Conservation (phyloP, 2,329 filamentous ascomycete species). For the Albophoma yamanashiensis region DNA sequence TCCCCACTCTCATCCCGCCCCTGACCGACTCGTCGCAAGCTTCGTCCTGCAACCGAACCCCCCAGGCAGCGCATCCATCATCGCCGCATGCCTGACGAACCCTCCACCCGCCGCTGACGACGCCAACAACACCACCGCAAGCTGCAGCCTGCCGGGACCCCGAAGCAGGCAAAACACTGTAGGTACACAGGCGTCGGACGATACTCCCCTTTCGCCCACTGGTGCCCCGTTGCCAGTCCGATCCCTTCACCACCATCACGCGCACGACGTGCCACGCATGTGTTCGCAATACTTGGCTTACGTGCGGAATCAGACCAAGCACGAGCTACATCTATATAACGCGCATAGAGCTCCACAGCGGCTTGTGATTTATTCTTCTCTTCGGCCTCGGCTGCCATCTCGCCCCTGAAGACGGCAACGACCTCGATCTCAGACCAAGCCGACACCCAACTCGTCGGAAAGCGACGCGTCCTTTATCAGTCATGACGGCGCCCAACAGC, state of each 20-base stretch:
- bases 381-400: background rate
- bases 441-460: background rate
- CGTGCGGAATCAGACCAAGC: background rate
- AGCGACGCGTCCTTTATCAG: background rate
- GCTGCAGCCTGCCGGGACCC: background rate
- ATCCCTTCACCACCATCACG: background rate
- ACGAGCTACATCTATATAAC: background rate
- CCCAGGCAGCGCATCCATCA: background rate
- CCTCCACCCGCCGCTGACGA: background rate
- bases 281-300: background rate
- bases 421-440: background rate
- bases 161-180: background rate
- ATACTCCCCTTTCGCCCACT: background rate
- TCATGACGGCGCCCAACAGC: constrained; percentile 65
- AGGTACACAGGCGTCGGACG: background rate
- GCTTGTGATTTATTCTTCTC: background rate
- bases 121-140: background rate
- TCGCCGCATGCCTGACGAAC: background rate
- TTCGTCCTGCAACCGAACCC: background rate
- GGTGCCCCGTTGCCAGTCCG: background rate
- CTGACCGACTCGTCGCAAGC: background rate
- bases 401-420: background rate
- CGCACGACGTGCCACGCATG: background rate
- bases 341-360: background rate
- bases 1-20: background rate